phyloP scores from a whole-genome alignment of 805 yeast genomes.

The Ogataea corticis region DNA sequence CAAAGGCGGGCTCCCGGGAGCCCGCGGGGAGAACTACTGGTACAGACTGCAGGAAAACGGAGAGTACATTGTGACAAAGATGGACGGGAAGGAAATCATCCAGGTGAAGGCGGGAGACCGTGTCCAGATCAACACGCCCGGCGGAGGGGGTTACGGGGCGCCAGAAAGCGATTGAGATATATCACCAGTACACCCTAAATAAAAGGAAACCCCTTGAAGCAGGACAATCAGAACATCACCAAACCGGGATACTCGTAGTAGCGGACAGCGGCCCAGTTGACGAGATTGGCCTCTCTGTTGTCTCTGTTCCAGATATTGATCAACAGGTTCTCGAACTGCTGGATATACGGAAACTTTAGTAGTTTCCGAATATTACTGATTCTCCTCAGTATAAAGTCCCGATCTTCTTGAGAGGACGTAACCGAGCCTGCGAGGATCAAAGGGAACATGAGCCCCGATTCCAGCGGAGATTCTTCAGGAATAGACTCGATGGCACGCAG shows the following conservation, averaged over 20 bases:
- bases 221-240: constrained; percentile 29
- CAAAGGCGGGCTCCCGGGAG: constrained; percentile 44
- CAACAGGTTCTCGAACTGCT: constrained; percentile 29
- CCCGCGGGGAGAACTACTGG: constrained; percentile 38
- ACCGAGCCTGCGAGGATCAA: constrained; percentile 34
- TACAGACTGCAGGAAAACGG: constrained; percentile 22
- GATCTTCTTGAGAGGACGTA: constrained; percentile 21
- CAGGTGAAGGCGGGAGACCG: constrained; percentile 32
- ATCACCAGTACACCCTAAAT: no score
- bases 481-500: constrained; percentile 25
- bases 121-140: constrained; percentile 35
- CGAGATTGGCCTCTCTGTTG: constrained; percentile 23
- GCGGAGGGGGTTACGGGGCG: constrained; percentile 39
- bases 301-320: constrained; percentile 30
- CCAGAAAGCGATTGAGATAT: no score
- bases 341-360: constrained; percentile 30
- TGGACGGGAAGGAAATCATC: constrained; percentile 32
- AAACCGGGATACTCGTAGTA: constrained; percentile 33
- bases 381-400: constrained; percentile 24
- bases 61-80: constrained; percentile 25
- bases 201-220: background rate
- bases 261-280: constrained; percentile 35
- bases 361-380: constrained; percentile 22
- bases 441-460: constrained; percentile 32
- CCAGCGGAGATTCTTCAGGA: constrained; percentile 27